These are phyloP conservation scores for Mycena maculata DNA, from an alignment of 768 basidiomycete species.

Conservation along the genomic window DNA sequence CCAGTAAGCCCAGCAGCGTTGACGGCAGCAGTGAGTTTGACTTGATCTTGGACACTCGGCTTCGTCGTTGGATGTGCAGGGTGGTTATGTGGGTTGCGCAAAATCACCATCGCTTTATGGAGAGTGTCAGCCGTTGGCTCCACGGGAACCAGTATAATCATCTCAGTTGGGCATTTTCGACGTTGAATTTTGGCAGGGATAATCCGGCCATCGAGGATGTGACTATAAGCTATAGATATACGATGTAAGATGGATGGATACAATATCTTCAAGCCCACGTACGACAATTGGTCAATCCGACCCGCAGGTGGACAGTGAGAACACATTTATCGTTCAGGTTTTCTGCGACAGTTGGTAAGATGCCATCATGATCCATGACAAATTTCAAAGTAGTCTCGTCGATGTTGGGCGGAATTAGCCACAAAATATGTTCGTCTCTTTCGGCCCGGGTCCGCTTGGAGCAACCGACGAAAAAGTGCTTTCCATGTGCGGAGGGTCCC, in stretches of 20 bases:
- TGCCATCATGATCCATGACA: neutral
- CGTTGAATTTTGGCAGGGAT: neutral
- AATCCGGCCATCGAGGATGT: neutral
- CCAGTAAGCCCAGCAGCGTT: neutral
- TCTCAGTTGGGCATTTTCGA: neutral
- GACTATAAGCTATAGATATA: neutral
- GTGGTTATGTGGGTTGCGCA: conserved; percentile 18
- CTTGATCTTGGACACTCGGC: conserved; percentile 10
- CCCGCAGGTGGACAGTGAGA: conserved; percentile 8
- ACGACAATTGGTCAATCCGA: conserved; percentile 7
- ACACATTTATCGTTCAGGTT: neutral
- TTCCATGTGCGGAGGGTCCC: conserved; percentile 7
- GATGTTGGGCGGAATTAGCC: conserved; percentile 5
- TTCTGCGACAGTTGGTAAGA: neutral
- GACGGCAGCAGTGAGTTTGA: neutral
- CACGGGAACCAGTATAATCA: neutral
- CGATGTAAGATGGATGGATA: neutral
- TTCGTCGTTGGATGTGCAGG: conserved; percentile 11
- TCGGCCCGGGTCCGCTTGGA: conserved; percentile 1
- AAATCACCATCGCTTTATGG: conserved; percentile 4
- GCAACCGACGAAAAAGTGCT: conserved; percentile 12
- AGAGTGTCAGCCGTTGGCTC: no score
- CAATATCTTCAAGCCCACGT: neutral
- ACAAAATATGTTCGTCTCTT: neutral
- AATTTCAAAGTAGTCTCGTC: neutral